Evolutionary conservation across 116 monocot species (phyloP), one percentile per base, ranked within the genome.

Genomic region (Dioscorea cayenensis): DNA sequence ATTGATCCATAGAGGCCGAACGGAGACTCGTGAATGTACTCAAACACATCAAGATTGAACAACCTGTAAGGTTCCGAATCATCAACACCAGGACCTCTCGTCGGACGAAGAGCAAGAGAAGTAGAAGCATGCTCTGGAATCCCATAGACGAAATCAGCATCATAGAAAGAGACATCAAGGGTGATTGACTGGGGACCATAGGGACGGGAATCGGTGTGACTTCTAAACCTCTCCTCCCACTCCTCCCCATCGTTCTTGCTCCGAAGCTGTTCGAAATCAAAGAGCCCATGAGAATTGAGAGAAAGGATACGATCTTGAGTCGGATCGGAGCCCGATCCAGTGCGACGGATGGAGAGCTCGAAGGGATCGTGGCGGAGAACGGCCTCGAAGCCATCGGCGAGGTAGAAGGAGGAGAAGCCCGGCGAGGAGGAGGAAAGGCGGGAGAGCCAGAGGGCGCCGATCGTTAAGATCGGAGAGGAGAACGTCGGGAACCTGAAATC

Each of bases 21-120:
- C 1, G 97, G 91, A 0, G 97, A 99, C 6, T 99, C 94, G 16
- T 88, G 88, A 52, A 89, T 62, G 68, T 86, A 99, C 79, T 99
- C 97, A 35, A 99, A 99, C 37, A 99, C 97, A 20, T 99, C 97
- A 2, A 99, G 82, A 74, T 91, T 99, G 80, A 93, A 99, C 22
- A 99, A 78, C n/a, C 97, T 79, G 35, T 99, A 99, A 14, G 94
- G 97, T 74, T 99, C 97, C 11, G 97, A 93, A 49, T 77, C 37
- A 19, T 94, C 97, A 36, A 90, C 77, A 6, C 86, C 97, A 17
- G 94, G 97, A 6, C 97, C 97, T n/a, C 86, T 63, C 2, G 97
- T 99, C 22, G 76, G 79, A 28, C 71, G 82, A 36, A 99, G 81
- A 32, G 90, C 79, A 59, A 99, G 79, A 1, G 84, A 79, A 6